Conservation (phyloP, 805 yeast genomes). For the Ogataea kodamae region DNA sequence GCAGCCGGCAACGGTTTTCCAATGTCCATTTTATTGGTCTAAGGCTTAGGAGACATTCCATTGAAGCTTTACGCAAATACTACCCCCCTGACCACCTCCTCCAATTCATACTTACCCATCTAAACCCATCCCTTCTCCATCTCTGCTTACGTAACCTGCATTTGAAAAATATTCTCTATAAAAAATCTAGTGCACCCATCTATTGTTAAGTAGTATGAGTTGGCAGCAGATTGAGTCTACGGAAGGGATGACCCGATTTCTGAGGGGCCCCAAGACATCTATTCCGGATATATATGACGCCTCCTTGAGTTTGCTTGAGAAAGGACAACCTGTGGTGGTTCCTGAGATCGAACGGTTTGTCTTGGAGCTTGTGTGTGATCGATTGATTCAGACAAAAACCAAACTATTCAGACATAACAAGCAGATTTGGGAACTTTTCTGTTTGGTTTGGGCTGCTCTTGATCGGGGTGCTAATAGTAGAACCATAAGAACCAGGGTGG, state of each 20-base stretch:
- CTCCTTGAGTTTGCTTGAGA: constrained; percentile 34
- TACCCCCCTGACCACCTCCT: too few relatives aligned
- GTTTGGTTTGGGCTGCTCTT: constrained; percentile 29
- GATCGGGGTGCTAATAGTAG: constrained; percentile 19
- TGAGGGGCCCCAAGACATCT: constrained; percentile 51
- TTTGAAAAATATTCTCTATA: too few relatives aligned
- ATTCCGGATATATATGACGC: constrained; percentile 40
- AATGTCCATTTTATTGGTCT: too few relatives aligned
- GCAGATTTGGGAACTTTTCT: constrained; percentile 50
- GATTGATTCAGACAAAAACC: constrained; percentile 50
- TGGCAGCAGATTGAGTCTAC: constrained; percentile 28
- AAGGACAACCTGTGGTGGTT: constrained; percentile 36
- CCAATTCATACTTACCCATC: too few relatives aligned
- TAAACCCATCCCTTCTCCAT: too few relatives aligned
- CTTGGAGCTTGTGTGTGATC: constrained; percentile 56
- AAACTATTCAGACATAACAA: constrained; percentile 40
- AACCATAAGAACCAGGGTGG: constrained; percentile 36
- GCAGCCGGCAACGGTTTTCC: too few relatives aligned
- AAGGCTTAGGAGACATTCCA: too few relatives aligned
- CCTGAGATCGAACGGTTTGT: constrained; percentile 56
- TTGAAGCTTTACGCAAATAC: too few relatives aligned
- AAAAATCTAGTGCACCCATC: too few relatives aligned
- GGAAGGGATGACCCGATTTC: constrained; percentile 52
- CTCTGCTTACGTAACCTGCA: too few relatives aligned
- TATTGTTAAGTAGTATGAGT: constrained; percentile 4